A percentile compares a stretch with the other conserved stretches of the same genome.
These are phyloP conservation scores for Alternaria tenuissima DNA, from an alignment of 2,329 filamentous ascomycete species.

Conservation along the genomic window DNA sequence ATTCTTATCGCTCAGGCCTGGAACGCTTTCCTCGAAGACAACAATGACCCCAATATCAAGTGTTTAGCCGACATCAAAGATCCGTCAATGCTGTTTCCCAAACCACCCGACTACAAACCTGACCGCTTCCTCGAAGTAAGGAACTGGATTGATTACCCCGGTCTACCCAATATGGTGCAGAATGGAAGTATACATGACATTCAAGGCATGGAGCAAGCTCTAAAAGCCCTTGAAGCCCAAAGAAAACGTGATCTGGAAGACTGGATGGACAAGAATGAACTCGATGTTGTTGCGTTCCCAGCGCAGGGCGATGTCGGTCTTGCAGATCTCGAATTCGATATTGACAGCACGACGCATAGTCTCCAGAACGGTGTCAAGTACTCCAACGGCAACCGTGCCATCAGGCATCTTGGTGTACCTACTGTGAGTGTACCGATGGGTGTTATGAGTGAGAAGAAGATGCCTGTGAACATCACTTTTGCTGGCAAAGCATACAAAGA, in stretches of 20 bases:
- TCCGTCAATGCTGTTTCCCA: constrained; percentile 47
- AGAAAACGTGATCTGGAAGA: constrained; percentile 61
- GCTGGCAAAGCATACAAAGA: constrained; percentile 61
- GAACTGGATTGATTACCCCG: constrained; percentile 53
- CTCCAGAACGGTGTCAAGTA: constrained; percentile 63
- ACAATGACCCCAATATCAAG: constrained; percentile 52
- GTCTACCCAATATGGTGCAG: constrained; percentile 42
- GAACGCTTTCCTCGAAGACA: constrained; percentile 60
- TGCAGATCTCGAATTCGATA: constrained; percentile 57
- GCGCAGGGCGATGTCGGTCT: constrained; percentile 60
- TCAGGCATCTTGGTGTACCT: constrained; percentile 64
- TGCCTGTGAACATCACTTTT: constrained; percentile 65
- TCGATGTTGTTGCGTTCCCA: constrained; percentile 61
- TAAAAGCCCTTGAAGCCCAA: constrained; percentile 58
- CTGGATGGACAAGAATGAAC: constrained; percentile 56
- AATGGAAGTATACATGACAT: constrained; percentile 53
- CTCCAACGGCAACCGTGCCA: constrained; percentile 62
- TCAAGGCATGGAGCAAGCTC: constrained; percentile 53
- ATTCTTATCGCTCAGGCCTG: constrained; percentile 61
- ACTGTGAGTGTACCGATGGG: constrained; percentile 65
- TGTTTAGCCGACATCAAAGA: constrained; percentile 53
- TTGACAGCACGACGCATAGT: constrained; percentile 45
- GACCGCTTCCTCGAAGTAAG: constrained; percentile 51
- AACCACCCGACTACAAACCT: constrained; percentile 48
- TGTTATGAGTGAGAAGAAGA: constrained; percentile 53